phyloP scores from a whole-genome alignment of 2,329 filamentous ascomycete species.

The Colletotrichum simmondsii region DNA sequence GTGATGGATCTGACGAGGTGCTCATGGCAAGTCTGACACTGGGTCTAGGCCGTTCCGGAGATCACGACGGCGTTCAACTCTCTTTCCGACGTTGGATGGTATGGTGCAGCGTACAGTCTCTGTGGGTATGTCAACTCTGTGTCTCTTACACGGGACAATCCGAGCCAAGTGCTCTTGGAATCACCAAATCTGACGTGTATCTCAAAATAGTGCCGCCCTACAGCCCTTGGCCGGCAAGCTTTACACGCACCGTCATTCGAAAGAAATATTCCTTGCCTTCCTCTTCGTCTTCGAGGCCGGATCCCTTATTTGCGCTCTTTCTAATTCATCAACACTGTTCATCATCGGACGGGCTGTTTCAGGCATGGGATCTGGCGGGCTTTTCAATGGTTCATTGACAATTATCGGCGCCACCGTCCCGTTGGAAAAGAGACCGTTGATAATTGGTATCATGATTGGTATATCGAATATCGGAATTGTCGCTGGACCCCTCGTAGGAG shows the following conservation, averaged over 20 bases:
- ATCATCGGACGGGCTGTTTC: constrained; percentile 62
- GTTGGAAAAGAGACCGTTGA: constrained; percentile 39
- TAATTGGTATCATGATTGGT: constrained; percentile 22
- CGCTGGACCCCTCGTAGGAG: constrained; percentile 58
- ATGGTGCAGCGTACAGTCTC: constrained; percentile 61
- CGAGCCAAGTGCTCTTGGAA: not conserved
- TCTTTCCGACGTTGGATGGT: constrained; percentile 66
- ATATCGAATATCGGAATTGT: constrained; percentile 56
- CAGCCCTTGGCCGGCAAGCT: constrained; percentile 64
- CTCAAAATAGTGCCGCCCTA: constrained; percentile 52
- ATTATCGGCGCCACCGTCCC: constrained; percentile 45
- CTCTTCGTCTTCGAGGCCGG: constrained; percentile 50
- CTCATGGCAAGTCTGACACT: constrained; percentile 6
- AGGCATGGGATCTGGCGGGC: constrained; percentile 56
- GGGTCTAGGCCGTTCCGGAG: constrained; percentile 53
- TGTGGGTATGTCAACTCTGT: constrained; percentile 45
- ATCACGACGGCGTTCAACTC: constrained; percentile 63
- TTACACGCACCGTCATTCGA: constrained; percentile 52
- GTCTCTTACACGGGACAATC: not conserved
- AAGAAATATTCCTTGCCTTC: constrained; percentile 43
- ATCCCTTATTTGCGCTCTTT: constrained; percentile 58
- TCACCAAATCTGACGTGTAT: not conserved
- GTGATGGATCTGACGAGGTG: not conserved
- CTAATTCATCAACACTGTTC: constrained; percentile 55
- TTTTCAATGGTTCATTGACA: constrained; percentile 50